These are phyloP conservation scores for Malassezia caprae DNA, from an alignment of 1,284 basidiomycete genomes.

Conservation along the genomic window DNA sequence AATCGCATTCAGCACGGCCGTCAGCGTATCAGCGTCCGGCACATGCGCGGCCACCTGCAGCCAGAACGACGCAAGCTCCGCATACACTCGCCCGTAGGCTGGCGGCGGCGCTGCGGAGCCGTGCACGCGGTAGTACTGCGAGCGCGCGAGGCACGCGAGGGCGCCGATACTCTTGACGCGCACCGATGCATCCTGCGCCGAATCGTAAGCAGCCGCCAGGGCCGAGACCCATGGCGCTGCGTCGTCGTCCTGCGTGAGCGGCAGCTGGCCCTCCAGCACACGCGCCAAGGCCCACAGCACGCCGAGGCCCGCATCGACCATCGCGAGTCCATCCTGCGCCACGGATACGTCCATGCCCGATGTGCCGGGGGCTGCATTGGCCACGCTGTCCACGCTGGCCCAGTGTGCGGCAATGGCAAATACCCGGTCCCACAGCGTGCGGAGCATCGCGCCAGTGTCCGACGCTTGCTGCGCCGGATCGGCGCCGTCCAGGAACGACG, in stretches of 20 bases:
- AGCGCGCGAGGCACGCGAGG: conserved; percentile 29
- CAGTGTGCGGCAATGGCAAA: conserved; percentile 17
- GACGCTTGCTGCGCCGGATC: background rate
- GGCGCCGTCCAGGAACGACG: background rate
- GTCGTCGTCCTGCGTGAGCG: conserved; percentile 6
- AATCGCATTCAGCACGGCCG: conserved; percentile 72
- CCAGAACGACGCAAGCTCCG: conserved; percentile 6
- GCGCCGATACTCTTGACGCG: conserved; percentile 31
- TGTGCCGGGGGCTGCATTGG: conserved; percentile 1
- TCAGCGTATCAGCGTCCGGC: conserved; percentile 58
- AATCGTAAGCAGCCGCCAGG: conserved; percentile 22
- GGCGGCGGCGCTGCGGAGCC: background rate
- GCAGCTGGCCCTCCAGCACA: conserved; percentile 24
- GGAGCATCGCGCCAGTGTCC: background rate
- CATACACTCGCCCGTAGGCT: conserved; percentile 4
- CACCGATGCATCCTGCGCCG: conserved; percentile 25
- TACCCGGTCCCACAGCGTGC: background rate
- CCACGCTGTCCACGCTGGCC: conserved; percentile 9
- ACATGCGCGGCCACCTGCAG: background rate
- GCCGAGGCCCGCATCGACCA: conserved; percentile 35
- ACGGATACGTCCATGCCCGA: background rate
- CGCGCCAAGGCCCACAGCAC: conserved; percentile 34
- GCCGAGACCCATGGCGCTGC: conserved; percentile 22
- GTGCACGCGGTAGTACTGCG: conserved; percentile 16
- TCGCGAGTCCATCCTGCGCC: conserved; percentile 23